These are phyloP conservation scores for Spergularia azorica DNA, from an alignment of 179 eudicot species.

Conservation along the genomic window DNA sequence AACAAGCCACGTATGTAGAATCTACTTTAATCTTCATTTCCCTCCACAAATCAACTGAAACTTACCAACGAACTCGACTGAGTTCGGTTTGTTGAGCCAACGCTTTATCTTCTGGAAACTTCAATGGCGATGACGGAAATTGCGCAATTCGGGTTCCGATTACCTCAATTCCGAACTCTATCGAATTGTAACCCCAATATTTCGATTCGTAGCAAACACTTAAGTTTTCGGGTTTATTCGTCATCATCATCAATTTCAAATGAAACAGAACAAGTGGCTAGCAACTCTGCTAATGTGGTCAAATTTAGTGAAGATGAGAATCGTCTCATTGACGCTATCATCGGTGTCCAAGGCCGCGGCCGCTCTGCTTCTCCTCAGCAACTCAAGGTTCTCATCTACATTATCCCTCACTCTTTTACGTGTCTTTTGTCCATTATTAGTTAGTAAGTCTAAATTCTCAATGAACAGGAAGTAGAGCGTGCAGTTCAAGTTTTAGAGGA, in stretches of 20 bases:
- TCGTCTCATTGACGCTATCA: slow-evolving; percentile 61
- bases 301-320: slow-evolving; percentile 60
- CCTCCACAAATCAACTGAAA: slow-evolving; percentile 18
- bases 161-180: slow-evolving; percentile 18
- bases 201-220: slow-evolving; percentile 16
- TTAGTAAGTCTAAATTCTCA: neutral
- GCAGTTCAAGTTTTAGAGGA: slow-evolving; percentile 83
- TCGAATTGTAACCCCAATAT: neutral
- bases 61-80: neutral
- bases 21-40: slow-evolving; percentile 17
- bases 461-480: slow-evolving; percentile 69
- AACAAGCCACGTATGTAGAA: neutral
- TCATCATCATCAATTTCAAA: slow-evolving; percentile 27
- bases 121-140: slow-evolving; percentile 21
- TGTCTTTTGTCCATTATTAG: neutral
- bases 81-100: no score
- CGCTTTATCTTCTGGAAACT: neutral
- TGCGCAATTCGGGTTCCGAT: slow-evolving; percentile 30
- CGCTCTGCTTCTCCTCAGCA: slow-evolving; percentile 76
- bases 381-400: slow-evolving; percentile 37
- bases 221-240: slow-evolving; percentile 23
- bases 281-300: neutral
- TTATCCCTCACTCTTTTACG: no score
- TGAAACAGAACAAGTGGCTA: slow-evolving; percentile 19
- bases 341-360: slow-evolving; percentile 94